Evolutionary conservation across 1,284 basidiomycete species (phyloP), one percentile per base, ranked within the genome.

Genomic region (Cryptococcus jaspeensis): DNA sequence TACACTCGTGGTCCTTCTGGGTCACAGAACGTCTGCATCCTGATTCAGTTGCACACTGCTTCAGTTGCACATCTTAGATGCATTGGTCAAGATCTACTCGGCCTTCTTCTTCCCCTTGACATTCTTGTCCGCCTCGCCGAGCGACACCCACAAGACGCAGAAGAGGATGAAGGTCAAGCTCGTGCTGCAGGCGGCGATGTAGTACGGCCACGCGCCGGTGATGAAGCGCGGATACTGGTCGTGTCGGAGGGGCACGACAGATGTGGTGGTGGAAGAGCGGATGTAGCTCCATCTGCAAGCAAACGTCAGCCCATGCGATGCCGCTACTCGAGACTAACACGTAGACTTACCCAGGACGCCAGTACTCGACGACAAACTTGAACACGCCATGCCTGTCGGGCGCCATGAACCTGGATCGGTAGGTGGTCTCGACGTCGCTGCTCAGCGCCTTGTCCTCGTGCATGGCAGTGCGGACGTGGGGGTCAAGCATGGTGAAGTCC

Each of bases 401-500:
- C 3, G 88, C 86, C 42, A 85, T 85, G 84, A 99, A 94, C 2
- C 83, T 84, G 3, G 87, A 83, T 11, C 83, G 81, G 79, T 93
- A 97, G 61, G 83, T 83, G 32, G 74, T 69, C 1, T 56, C 59
- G 18, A 49, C 42, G 1, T 23, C 47, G 13, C 45, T 51, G 20
- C 67, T 55, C n/a, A 62, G 49, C 35, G 61, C 40, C 7, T 45
- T 40, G 41, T 66, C 82, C 11, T 87, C 81, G 11, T 74, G 79
- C 8, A 96, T 81, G 4, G 85, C 78, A 9, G 86, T 90, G 35
- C 92, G 88, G 59, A 95, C 80, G 75, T 94, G 90, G 1, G 93
- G 95, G 76, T 99, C 96, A 42, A 99, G 85, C 95, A 99, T 99
- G 28, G 90, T 92, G 74, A 98, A 96, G 66, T 95, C 92, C 52